phyloP scores from a whole-genome alignment of 176 grass and related monocot species.

The Miscanthus lutarioriparius region DNA sequence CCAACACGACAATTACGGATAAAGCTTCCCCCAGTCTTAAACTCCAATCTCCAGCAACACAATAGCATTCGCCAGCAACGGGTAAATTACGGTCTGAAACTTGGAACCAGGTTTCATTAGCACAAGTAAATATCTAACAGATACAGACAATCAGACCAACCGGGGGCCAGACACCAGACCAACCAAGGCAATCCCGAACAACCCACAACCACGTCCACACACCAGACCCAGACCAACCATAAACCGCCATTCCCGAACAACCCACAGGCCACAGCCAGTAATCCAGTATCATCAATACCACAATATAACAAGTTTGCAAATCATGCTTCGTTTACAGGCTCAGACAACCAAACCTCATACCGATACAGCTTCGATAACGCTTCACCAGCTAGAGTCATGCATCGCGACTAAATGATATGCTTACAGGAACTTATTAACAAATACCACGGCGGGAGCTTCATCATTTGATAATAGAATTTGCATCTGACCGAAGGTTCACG shows the following conservation, averaged over 20 bases:
- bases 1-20: neutral
- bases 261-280: conserved; percentile 4
- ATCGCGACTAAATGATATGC: conserved; percentile 33
- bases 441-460: conserved; percentile 4
- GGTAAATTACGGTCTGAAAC: neutral
- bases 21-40: neutral
- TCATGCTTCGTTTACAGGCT: conserved; percentile 47
- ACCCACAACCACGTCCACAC: neutral
- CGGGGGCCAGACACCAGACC: neutral
- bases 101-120: neutral
- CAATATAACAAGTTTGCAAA: conserved; percentile 39
- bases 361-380: conserved; percentile 3
- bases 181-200: neutral
- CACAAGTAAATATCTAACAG: neutral
- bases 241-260: neutral
- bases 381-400: conserved; percentile 43
- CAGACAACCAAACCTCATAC: conserved; percentile 4
- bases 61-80: neutral
- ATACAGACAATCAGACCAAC: neutral
- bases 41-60: neutral
- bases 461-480: conserved; percentile 21
- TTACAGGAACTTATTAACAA: conserved; percentile 62
- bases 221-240: neutral
- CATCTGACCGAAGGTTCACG: conserved; percentile 12
- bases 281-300: conserved; percentile 36